Base-by-base conservation (phyloP, 805 yeast species). In the Yamadazyma kitorensis region DNA sequence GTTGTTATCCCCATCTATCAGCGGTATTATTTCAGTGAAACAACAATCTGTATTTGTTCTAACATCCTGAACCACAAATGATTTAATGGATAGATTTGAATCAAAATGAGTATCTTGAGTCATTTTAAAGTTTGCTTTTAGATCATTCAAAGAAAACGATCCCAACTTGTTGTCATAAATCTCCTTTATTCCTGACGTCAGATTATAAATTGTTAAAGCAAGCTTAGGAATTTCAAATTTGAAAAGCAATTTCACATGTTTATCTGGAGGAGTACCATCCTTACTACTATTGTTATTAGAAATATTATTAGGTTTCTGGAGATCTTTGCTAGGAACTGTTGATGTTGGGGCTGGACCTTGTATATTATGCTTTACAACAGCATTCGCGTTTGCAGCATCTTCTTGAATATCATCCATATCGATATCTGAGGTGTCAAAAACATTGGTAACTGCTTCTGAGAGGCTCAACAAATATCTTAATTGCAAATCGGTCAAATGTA, bases 21-120 rank as follows among this genome's bases (percentile, higher is more conserved):
- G 74, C 1, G 98, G 97, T 27, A 93, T 79, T 20, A 93, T 78
- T 40, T 89, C 83, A 0, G 83, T 73, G 59, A 86, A 91, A 46
- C 76, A 77, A 61, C 84, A 91, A 19, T 71, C 77, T 14, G 73
- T 74, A 5, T 62, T 61, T 16, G 59, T 55, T 44, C 98, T 70
- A 3, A 79, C 74, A 58, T 93, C 98, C 35, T 75, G 77, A 3
- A 89, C 83, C 2, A 81, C 76, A 47, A 93, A 82, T 0, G 96
- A 78, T 26, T 78, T 74, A 18, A 87, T 68, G 36, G 74, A 76
- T 6, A 87, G 48, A 34, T 79, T 80, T 0, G 89, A 75, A 6
- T 63, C 70, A 34, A 76, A 72, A 20, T 76, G 71, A 0, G 81
- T 72, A 44, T 76, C 72, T 17, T 74, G 68, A 26, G 64, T 70